Evolutionary conservation across 2,329 filamentous ascomycete species (phyloP).

Genomic region (Calonectria hongkongensis): DNA sequence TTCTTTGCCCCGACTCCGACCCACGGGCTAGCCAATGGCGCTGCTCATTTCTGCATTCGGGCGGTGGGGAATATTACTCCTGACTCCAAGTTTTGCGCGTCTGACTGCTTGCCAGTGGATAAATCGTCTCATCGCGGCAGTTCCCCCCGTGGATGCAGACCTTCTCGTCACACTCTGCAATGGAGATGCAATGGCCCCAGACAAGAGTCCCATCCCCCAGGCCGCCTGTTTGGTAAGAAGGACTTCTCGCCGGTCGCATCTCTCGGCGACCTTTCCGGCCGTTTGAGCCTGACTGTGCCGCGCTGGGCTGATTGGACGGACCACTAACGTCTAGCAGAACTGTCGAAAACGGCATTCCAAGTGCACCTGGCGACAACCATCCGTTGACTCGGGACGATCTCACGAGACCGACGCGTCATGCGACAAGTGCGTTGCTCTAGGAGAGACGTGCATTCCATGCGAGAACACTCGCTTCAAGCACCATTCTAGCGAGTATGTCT

Average conservation of each 20-base stretch:
- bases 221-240: conserved; percentile 39
- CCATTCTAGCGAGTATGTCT: conserved; percentile 35
- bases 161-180: conserved; percentile 11
- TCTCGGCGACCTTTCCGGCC: conserved; percentile 5
- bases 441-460: conserved; percentile 41
- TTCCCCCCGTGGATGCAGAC: conserved; percentile 23
- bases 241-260: conserved; percentile 6
- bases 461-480: conserved; percentile 45
- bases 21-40: conserved; percentile 12
- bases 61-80: conserved; percentile 39
- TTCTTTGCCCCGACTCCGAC: background rate
- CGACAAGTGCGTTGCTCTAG: conserved; percentile 37
- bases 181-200: conserved; percentile 38
- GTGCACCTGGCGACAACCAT: conserved; percentile 33
- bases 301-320: background rate
- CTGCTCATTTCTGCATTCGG: conserved; percentile 11
- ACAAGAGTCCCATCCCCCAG: conserved; percentile 25
- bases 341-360: conserved; percentile 41
- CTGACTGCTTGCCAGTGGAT: conserved; percentile 19
- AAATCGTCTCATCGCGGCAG: conserved; percentile 30
- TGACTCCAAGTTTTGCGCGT: conserved; percentile 5
- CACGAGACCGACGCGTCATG: conserved; percentile 42
- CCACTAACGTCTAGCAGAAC: conserved; percentile 30
- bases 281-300: background rate
- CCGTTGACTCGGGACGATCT: background rate